Base-by-base conservation (phyloP, 202 grass and related monocot species). In the Zizania palustris region DNA sequence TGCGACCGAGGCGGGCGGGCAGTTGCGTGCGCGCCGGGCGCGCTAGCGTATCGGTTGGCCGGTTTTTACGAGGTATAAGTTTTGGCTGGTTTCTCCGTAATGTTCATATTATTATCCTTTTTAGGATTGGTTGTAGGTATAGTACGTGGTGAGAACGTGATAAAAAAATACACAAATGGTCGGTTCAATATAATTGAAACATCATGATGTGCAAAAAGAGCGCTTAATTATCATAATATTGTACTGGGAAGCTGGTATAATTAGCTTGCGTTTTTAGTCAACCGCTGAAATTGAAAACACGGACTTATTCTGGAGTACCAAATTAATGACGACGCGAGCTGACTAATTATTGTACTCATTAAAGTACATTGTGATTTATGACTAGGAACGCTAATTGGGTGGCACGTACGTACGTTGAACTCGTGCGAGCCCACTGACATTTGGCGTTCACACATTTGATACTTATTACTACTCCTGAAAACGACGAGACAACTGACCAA, bases 381-480 rank as follows among this genome's bases (percentile, higher is more conserved):
- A 16, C 45, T 12, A 54, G 19, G 74, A 22, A 77, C 65, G 37
- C 74, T 16, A 63, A 65, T 53, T 65, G 64, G 60, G 35, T 64
- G 11, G 60, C 39, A 61, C 7, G 16, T 51, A 61, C 7, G 16
- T 45, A 28, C 28, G 37, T 59, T 43, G 38, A 40, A 54, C 48
- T 53, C 34, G 9, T 36, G 45, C 37, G 40, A 39, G 38, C 71
- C 55, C 50, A 21, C 50, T 57, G 28, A 28, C 28, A 28, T 28
- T 28, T 28, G 28, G 7, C 15, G 28, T 41, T 21, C 37, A 22
- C 6, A 5, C 33, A 34, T 74, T 63, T 45, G 12, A 43, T 4
- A 28, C 28, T 28, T 28, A n/a, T n/a, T n/a, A n/a, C n/a, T n/a
- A 44, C 40, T 1, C 7, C 18, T 21, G 22, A 15, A 28, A 28